Percentiles rank a stretch among this genome's conserved stretches.
These are phyloP conservation scores for Paramecium sexaurelia DNA, from an alignment of 73 alveolate genomes.

Conservation along the genomic window DNA sequence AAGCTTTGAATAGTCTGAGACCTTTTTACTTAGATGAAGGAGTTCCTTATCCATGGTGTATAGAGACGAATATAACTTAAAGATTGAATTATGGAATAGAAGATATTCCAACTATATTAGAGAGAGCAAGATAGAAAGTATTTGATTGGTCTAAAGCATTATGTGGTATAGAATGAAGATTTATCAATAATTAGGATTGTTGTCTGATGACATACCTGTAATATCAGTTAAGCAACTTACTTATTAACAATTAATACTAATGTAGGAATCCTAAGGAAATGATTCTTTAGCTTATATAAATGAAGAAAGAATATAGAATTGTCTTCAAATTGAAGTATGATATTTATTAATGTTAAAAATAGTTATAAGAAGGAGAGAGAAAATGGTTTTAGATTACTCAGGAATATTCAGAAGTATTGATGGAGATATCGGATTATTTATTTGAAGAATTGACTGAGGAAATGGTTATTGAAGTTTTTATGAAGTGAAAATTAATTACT, in stretches of 20 bases:
- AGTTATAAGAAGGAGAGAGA: constrained; percentile 39
- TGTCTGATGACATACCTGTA: constrained; percentile 45
- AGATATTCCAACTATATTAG: constrained; percentile 7
- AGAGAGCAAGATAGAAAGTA: constrained; percentile 49
- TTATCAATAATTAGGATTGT: not conserved
- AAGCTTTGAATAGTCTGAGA: constrained; percentile 56
- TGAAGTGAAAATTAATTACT: not conserved
- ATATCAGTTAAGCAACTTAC: not conserved
- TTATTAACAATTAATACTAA: not conserved
- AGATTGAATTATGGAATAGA: not conserved
- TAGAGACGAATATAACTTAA: not conserved
- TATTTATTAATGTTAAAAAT: not conserved
- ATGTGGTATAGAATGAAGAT: constrained; percentile 32
- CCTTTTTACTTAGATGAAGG: constrained; percentile 54
- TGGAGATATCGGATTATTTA: constrained; percentile 59
- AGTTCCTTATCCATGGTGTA: constrained; percentile 60
- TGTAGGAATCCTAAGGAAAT: not conserved
- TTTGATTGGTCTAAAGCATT: constrained; percentile 41
- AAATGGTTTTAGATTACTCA: constrained; percentile 27
- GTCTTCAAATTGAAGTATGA: constrained; percentile 42
- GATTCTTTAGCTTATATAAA: constrained; percentile 48
- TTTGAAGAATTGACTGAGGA: constrained; percentile 64
- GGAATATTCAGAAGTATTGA: constrained; percentile 47
- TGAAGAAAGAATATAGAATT: constrained; percentile 50
- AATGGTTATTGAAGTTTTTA: not conserved